Base-by-base conservation (phyloP, 768 basidiomycete species). In the Inosperma sp. region DNA sequence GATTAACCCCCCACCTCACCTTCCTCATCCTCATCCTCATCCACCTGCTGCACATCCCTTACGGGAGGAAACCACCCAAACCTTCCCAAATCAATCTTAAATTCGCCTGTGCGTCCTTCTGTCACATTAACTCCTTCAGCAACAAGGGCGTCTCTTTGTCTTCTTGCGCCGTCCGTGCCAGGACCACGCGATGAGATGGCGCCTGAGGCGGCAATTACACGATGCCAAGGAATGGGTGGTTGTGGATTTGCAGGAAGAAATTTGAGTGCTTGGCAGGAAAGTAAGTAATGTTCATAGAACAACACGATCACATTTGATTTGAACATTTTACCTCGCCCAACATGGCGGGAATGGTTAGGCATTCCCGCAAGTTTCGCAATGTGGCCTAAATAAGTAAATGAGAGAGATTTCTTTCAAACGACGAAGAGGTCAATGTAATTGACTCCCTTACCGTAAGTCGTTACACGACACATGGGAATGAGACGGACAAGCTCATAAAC, bases 181-280 rank as follows among this genome's bases (percentile, higher is more conserved):
- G 92, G 89, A 0, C 88, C 91, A 36, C 93, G 77, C 6, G 89
- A 92, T 2, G 90, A 90, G 56, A 89, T 86, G 1, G 73, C 68
- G 1, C 90, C 89, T 0, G 82, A 75, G 0, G 87, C 74, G 3
- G 80, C 76, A 12, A 92, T 72, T 4, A 92, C 87, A 25, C 89
- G 80, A 54, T 91, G 77, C 89, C 89, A 93, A 0, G 89, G 90
- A 1, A 92, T 79, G 6, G 84, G 82, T 0, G 84, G 83, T 21
- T 73, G 72, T 2, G 75, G 72, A 17, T 76, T 73, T 0, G 80
- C 75, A 0, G 80, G 77, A 4, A 91, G 66, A 57, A 83, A 86
- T 60, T 91, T 91, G 42, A 93, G 74, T n/a, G 89, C 88, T 92
- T 53, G 29, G n/a, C n/a, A n/a, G n/a, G n/a, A n/a, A n/a, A n/a